phyloP scores from a whole-genome alignment of 306 rosid genomes.

The Lathyrus aphaca region DNA sequence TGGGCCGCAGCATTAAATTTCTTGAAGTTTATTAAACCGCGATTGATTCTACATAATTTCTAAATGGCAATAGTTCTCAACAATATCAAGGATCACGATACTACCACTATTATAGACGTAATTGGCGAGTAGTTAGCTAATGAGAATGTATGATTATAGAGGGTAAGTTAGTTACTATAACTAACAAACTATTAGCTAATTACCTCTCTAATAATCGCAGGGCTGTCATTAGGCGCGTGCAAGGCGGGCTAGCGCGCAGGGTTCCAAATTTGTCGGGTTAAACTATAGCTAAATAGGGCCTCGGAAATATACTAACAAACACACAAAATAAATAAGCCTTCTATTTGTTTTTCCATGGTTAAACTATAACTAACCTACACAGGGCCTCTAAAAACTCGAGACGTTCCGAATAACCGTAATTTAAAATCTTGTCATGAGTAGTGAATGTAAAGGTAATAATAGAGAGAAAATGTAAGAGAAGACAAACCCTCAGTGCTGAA shows the following conservation, averaged over 20 bases:
- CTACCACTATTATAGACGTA: no score
- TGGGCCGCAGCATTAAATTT: not conserved
- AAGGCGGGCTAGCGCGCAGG: no score
- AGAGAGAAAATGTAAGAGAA: not conserved
- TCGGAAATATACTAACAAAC: no score
- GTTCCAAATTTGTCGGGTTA: no score
- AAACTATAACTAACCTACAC: no score
- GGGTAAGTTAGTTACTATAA: not conserved
- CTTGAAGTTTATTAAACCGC: not conserved
- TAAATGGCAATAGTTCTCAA: not conserved
- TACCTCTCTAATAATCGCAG: no score
- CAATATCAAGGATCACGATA: not conserved
- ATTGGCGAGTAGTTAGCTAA: not conserved
- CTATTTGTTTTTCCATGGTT: no score
- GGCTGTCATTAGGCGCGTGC: no score
- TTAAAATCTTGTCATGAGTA: not conserved
- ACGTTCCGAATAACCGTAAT: not conserved
- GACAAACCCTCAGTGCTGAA: slow-evolving; percentile 88
- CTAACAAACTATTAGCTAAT: not conserved
- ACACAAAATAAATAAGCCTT: no score
- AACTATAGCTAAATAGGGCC: no score
- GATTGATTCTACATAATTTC: not conserved
- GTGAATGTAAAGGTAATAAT: not conserved
- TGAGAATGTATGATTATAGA: not conserved
- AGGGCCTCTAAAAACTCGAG: no score